Conservation (phyloP, 805 yeast species). For the Tetrapisispora pingtungensis region DNA sequence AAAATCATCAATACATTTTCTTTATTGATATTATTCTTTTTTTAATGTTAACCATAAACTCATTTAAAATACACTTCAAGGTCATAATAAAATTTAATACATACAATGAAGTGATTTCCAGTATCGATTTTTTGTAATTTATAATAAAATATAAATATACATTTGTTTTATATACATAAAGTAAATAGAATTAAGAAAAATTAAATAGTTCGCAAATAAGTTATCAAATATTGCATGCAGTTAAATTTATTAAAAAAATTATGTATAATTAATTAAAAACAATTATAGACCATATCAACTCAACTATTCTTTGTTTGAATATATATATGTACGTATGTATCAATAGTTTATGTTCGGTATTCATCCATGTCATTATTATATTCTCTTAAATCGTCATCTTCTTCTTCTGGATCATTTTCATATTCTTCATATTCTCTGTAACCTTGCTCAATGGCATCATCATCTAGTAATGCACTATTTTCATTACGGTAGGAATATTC, state of each 20-base stretch:
- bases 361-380: slow-evolving; percentile 4
- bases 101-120: too few species aligned
- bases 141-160: neutral
- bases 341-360: too few species aligned
- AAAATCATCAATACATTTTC: too few species aligned
- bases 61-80: too few species aligned
- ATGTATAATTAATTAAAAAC: neutral
- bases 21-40: too few species aligned
- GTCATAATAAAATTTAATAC: too few species aligned
- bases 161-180: neutral
- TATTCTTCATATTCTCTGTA: slow-evolving; percentile 1
- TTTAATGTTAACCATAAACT: too few species aligned
- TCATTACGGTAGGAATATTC: slow-evolving; percentile 24
- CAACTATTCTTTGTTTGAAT: neutral
- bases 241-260: neutral
- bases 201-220: neutral
- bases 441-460: slow-evolving; percentile 2
- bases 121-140: neutral
- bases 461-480: neutral
- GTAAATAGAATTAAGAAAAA: neutral
- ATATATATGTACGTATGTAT: too few species aligned
- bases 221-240: neutral
- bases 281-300: too few species aligned
- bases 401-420: slow-evolving; percentile 10
- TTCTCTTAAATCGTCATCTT: slow-evolving; percentile 5